A percentile compares a stretch with the other conserved stretches of the same genome.
phyloP scores from a whole-genome alignment of 2,329 filamentous ascomycete species.

The Aureobasidium pullulans region DNA sequence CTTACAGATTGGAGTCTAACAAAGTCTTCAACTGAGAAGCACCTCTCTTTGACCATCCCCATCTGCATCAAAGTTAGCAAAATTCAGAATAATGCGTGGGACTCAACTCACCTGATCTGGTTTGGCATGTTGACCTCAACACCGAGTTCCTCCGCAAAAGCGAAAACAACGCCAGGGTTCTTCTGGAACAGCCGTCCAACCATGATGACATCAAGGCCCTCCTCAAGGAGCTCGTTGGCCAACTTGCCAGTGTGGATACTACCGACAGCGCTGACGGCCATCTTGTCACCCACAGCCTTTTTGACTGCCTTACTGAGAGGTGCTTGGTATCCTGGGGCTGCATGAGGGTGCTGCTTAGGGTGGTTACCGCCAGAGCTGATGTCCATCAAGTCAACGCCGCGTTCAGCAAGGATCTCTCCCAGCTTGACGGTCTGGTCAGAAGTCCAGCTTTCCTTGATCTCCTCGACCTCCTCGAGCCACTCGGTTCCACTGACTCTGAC shows the following conservation, averaged over 20 bases:
- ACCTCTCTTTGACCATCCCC: constrained; percentile 11
- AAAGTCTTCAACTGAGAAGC: constrained; percentile 5
- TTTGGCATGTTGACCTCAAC: constrained; percentile 65
- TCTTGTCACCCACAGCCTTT: constrained; percentile 60
- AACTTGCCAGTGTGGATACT: constrained; percentile 61
- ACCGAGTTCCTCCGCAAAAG: constrained; percentile 63
- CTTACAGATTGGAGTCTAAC: not conserved
- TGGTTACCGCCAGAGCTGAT: constrained; percentile 71
- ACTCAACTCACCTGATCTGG: constrained; percentile 59
- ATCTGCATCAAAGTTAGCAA: not conserved
- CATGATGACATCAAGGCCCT: constrained; percentile 59
- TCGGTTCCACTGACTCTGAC: constrained; percentile 68
- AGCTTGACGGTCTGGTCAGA: constrained; percentile 56
- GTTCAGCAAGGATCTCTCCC: constrained; percentile 58
- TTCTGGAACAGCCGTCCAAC: constrained; percentile 71
- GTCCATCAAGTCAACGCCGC: constrained; percentile 77
- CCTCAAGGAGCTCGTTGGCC: constrained; percentile 54
- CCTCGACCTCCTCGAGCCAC: constrained; percentile 59
- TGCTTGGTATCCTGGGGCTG: constrained; percentile 64
- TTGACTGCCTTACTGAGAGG: constrained; percentile 67
- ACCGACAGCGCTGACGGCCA: constrained; percentile 70
- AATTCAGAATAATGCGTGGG: constrained; percentile 7
- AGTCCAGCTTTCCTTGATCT: constrained; percentile 57
- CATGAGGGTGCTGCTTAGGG: constrained; percentile 45
- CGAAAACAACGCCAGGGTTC: constrained; percentile 64